phyloP scores from a whole-genome alignment of 2,329 filamentous ascomycete genomes.

The Sordariomycetes sp. region DNA sequence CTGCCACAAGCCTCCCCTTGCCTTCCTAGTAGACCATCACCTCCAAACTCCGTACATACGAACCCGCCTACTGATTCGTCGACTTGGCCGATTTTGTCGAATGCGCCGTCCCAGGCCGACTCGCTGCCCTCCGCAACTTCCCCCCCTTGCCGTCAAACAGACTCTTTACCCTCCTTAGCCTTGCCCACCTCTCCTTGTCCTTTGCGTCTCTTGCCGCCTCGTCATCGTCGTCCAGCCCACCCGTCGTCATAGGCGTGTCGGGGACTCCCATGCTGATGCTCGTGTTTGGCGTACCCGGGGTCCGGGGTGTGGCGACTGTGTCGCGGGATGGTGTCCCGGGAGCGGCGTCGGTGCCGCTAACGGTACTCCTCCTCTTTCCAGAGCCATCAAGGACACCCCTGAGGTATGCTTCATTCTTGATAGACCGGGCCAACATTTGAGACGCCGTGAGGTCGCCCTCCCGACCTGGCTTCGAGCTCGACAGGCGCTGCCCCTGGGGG shows the following conservation, averaged over 20 bases:
- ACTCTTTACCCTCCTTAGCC: conserved; percentile 57
- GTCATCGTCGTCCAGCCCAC: conserved; percentile 23
- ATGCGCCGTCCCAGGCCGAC: conserved; percentile 6
- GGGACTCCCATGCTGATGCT: background rate
- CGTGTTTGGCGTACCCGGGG: background rate
- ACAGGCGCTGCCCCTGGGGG: conserved; percentile 39
- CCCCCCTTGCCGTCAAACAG: conserved; percentile 53
- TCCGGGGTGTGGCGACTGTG: background rate
- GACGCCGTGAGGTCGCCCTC: conserved; percentile 33
- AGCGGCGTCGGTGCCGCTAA: background rate
- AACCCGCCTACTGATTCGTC: background rate
- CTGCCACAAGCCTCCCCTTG: no score
- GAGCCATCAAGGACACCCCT: conserved; percentile 13
- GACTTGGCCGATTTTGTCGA: conserved; percentile 2
- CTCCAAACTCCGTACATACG: no score
- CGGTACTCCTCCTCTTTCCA: conserved; percentile 1
- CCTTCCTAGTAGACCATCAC: no score
- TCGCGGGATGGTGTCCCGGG: conserved; percentile 3
- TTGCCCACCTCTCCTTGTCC: conserved; percentile 63
- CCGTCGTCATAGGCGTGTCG: conserved; percentile 9
- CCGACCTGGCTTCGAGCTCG: conserved; percentile 16
- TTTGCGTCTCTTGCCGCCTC: conserved; percentile 36
- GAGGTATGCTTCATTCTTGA: conserved; percentile 46
- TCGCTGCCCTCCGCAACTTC: conserved; percentile 27
- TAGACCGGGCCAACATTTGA: conserved; percentile 37